Conservation (phyloP, 2,329 filamentous ascomycete genomes). For the Emericellopsis atlantica region DNA sequence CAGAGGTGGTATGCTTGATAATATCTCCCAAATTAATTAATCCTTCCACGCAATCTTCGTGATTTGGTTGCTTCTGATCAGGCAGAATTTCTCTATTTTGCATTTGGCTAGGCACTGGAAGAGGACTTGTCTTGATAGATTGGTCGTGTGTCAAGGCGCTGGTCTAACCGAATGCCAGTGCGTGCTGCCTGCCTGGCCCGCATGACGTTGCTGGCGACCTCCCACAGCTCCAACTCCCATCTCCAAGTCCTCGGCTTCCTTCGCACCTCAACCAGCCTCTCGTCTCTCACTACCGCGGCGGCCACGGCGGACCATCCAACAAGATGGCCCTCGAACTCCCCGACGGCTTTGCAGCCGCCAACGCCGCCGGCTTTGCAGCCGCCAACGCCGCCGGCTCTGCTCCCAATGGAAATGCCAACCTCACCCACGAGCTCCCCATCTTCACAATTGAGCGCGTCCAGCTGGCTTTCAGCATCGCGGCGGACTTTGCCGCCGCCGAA, state of each 20-base stretch:
- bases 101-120: no score
- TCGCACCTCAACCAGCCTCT: neutral
- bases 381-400: constrained; percentile 34
- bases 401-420: constrained; percentile 1
- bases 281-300: neutral
- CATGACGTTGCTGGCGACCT: constrained; percentile 1
- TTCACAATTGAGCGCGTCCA: constrained; percentile 90
- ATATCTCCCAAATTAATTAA: no score
- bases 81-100: no score
- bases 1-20: no score
- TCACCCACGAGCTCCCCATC: constrained; percentile 62
- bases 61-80: no score
- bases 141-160: neutral
- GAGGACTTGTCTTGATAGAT: neutral
- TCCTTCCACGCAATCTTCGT: no score
- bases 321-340: constrained; percentile 23
- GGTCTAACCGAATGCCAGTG: neutral
- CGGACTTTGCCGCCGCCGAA: constrained; percentile 91
- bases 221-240: neutral
- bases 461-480: constrained; percentile 86
- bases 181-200: neutral
- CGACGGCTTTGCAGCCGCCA: constrained; percentile 58
- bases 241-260: neutral
- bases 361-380: constrained; percentile 39
- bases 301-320: neutral